Evolutionary conservation across 208 protist species (phyloP).

Genomic region (Tetramitus jugosus): DNA sequence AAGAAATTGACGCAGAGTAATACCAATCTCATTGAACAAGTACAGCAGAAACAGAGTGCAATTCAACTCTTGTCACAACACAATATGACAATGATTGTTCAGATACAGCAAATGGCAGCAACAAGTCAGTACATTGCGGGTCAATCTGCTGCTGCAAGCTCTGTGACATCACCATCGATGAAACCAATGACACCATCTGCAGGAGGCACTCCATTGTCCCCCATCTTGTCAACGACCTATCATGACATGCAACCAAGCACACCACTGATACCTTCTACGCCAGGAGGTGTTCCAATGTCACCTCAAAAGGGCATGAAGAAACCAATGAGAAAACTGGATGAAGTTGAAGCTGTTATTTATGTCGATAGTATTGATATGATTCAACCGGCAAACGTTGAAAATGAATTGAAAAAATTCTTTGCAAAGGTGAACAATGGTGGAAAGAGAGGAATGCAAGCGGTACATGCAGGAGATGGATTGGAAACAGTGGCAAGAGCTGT

Average conservation of each 20-base stretch:
- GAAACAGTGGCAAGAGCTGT: background rate
- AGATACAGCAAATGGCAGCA: background rate
- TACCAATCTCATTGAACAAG: background rate
- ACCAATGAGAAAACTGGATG: background rate
- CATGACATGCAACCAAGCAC: background rate
- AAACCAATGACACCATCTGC: background rate
- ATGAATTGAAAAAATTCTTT: constrained; percentile 17
- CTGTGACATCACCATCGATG: background rate
- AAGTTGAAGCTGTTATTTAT: background rate
- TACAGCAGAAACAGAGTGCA: background rate
- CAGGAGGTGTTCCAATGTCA: background rate
- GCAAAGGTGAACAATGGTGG: constrained; percentile 17
- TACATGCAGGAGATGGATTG: constrained; percentile 14
- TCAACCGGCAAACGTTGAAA: background rate
- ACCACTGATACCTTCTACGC: background rate
- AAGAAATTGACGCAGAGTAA: background rate
- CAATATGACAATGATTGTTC: background rate
- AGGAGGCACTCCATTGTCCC: too few species aligned
- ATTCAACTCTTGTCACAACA: background rate
- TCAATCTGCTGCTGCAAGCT: background rate
- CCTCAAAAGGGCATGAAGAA: background rate
- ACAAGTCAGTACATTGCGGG: background rate
- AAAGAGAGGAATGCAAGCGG: background rate
- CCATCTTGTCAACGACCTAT: background rate
- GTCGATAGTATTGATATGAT: background rate